phyloP scores from a whole-genome alignment of 345 rosid species.

The Leavenworthia alabamica region DNA sequence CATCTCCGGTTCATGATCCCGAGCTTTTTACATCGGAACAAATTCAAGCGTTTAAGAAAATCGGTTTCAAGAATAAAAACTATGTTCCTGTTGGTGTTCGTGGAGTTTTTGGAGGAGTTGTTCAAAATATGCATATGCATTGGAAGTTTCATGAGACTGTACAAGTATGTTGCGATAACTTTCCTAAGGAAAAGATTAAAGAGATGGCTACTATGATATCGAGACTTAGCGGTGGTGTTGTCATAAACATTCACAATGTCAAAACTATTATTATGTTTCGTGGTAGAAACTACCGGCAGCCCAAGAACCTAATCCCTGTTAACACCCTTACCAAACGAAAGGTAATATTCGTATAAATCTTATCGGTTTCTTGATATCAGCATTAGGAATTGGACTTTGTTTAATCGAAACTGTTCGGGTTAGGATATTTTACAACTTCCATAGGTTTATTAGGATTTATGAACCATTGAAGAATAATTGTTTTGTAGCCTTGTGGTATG shows the following conservation, averaged over 20 bases:
- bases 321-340: conserved; percentile 93
- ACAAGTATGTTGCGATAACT: conserved; percentile 93
- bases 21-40: conserved; percentile 84
- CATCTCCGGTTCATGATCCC: conserved; percentile 81
- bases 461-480: no score
- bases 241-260: conserved; percentile 71
- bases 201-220: conserved; percentile 93
- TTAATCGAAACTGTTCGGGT: neutral
- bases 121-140: conserved; percentile 95
- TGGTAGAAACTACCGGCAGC: conserved; percentile 96
- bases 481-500: neutral
- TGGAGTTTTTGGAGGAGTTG: conserved; percentile 98
- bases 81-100: conserved; percentile 97
- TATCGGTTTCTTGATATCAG: neutral
- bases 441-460: no score
- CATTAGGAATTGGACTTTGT: neutral
- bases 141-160: conserved; percentile 99
- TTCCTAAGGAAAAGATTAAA: conserved; percentile 87
- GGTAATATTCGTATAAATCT: conserved; percentile 46
- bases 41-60: conserved; percentile 74
- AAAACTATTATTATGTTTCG: conserved; percentile 96
- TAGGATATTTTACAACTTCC: neutral
- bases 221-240: conserved; percentile 88
- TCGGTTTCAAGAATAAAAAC: conserved; percentile 82
- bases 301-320: conserved; percentile 83